Evolutionary conservation across 768 basidiomycete species (phyloP).

Genomic region (Amanita rimosa): DNA sequence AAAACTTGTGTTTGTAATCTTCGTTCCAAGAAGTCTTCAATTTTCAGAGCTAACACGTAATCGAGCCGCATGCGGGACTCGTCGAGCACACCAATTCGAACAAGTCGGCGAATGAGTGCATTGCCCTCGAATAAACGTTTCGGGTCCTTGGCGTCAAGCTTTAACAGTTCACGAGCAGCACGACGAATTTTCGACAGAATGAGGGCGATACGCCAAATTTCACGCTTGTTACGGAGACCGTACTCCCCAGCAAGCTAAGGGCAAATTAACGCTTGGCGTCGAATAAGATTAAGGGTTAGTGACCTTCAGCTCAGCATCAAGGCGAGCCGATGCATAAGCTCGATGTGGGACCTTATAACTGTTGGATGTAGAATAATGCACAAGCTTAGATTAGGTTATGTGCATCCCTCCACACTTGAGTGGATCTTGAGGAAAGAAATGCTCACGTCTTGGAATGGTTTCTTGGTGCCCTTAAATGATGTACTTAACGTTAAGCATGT

Average conservation of each 20-base stretch:
- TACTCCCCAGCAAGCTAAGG: conserved; percentile 95
- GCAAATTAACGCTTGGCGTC: neutral
- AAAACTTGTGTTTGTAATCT: conserved; percentile 99
- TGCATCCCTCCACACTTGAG: conserved; percentile 46
- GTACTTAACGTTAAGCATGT: conserved; percentile 19
- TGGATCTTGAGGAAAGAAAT: conserved; percentile 50
- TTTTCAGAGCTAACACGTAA: conserved; percentile 99
- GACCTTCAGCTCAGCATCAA: conserved; percentile 99
- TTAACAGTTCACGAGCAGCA: conserved; percentile 99
- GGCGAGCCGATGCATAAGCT: conserved; percentile 94
- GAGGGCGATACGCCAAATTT: conserved; percentile 99
- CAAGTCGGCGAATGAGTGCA: conserved; percentile 89
- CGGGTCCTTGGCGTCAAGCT: conserved; percentile 99
- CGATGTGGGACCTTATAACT: conserved; percentile 99
- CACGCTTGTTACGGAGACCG: conserved; percentile 99
- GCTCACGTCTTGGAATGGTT: conserved; percentile 94
- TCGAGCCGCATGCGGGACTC: conserved; percentile 99
- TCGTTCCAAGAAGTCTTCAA: conserved; percentile 99
- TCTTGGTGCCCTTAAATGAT: conserved; percentile 63
- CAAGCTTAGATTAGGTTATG: conserved; percentile 52
- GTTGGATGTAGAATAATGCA: conserved; percentile 38
- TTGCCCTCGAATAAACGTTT: conserved; percentile 99
- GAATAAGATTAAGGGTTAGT: conserved; percentile 6
- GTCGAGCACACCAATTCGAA: conserved; percentile 99
- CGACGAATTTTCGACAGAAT: conserved; percentile 99